Base-by-base conservation (phyloP, 2,329 filamentous ascomycete species). In the Drechslerella stenobrocha region DNA sequence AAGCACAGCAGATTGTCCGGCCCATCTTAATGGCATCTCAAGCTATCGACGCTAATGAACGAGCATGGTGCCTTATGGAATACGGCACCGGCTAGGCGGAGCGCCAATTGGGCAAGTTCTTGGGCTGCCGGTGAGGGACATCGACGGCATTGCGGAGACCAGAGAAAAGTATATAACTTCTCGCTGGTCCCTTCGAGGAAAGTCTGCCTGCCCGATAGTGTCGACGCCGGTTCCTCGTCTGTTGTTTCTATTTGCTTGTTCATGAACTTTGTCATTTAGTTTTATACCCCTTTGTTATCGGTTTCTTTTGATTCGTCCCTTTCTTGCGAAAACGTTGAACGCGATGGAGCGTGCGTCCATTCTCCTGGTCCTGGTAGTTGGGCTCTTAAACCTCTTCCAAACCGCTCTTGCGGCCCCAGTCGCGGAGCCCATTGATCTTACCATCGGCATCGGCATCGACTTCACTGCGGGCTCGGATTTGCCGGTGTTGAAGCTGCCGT, bases 401-500 rank as follows among this genome's bases (percentile, higher is more conserved):
- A 28, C 50, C 4, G 42, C 23, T 23, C 24, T 53, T 23, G 53
- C 61, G 24, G 61, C 42, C 15, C 61, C 61, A 11, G 30, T 52
- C 4, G 63, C 63, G n/a, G 50, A 22, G 28, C 34, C 63, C n/a
- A n/a, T n/a, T n/a, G 23, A 32, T 42, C 9, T 35, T 40, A n/a
- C n/a, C n/a, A 53, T 67, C 20, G 51, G 55, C 3, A 60, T 73
- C 26, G 72, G 72, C 20, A 65, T 73, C 30, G 26, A 55, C 20
- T 71, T 72, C 42, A 67, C 58, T 8, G 40, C 70, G 3, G 70
- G 58, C 24, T 70, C 47, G 3, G 45, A 70, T 51, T 50, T 76
- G n/a, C 75, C 75, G 8, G 72, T 71, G 15, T 48, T 76, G 52
- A 75, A 71, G 2, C 44, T 76, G 8, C 75, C 75, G 3, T 76